phyloP scores from a whole-genome alignment of 2,329 filamentous ascomycete species.

The Celoporthe dispersa region DNA sequence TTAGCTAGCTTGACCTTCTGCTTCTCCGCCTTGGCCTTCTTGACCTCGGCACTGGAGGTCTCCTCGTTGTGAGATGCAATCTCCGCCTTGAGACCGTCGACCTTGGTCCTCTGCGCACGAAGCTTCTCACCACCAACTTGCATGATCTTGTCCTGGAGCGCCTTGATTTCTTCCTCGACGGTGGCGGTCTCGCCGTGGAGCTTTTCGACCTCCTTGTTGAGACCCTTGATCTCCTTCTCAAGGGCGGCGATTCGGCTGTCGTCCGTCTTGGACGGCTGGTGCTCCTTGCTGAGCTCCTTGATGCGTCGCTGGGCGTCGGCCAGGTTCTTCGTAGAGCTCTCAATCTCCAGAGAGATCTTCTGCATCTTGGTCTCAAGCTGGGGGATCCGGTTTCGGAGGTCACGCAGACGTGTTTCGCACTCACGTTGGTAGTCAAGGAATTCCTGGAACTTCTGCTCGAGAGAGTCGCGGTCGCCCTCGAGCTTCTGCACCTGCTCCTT shows the following conservation, averaged over 20 bases:
- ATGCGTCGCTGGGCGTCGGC: constrained; percentile 83
- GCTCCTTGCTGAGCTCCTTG: constrained; percentile 80
- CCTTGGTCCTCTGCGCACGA: constrained; percentile 85
- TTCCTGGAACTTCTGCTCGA: constrained; percentile 81
- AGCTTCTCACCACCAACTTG: constrained; percentile 94
- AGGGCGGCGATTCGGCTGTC: constrained; percentile 73
- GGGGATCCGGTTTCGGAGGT: constrained; percentile 78
- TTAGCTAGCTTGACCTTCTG: constrained; percentile 86
- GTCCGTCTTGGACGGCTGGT: constrained; percentile 80
- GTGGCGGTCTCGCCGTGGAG: constrained; percentile 85
- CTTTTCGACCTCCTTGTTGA: constrained; percentile 79
- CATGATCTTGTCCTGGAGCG: constrained; percentile 96
- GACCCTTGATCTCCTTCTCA: constrained; percentile 75
- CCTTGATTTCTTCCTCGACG: constrained; percentile 91
- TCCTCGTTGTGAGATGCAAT: constrained; percentile 81
- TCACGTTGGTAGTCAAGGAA: constrained; percentile 85
- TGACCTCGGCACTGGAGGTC: constrained; percentile 83
- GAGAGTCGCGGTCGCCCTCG: constrained; percentile 81
- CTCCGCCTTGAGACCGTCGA: constrained; percentile 86
- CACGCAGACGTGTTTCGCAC: constrained; percentile 73
- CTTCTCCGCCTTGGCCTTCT: constrained; percentile 92
- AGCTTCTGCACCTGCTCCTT: constrained; percentile 89
- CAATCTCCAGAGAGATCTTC: constrained; percentile 86
- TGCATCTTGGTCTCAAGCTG: constrained; percentile 87
- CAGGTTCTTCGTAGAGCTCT: constrained; percentile 83